A percentile compares a stretch with the other conserved stretches of the same genome.
These are phyloP conservation scores for Phytophthora sp. DNA, from an alignment of 352 stramenopile genomes.

Conservation along the genomic window DNA sequence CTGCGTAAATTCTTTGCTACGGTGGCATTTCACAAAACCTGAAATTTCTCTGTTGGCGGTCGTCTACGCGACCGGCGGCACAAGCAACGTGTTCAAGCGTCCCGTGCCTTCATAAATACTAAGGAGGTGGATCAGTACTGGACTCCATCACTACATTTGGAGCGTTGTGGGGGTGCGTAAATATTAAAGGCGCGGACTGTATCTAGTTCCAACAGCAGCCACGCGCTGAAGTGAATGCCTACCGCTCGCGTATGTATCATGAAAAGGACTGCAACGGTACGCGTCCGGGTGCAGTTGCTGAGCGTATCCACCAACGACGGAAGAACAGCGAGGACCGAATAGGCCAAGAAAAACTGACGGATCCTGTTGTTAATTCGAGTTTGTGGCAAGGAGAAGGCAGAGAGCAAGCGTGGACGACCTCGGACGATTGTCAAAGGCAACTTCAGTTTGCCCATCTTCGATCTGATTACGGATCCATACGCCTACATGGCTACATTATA, in stretches of 20 bases:
- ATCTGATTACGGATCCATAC: slow-evolving; percentile 30
- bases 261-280: slow-evolving; percentile 46
- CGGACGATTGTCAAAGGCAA: slow-evolving; percentile 3
- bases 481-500: slow-evolving; percentile 18
- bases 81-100: no score
- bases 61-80: no score
- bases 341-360: slow-evolving; percentile 35
- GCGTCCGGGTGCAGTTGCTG: slow-evolving; percentile 28
- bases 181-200: no score
- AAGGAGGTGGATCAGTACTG: no score
- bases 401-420: slow-evolving; percentile 17
- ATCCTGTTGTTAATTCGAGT: slow-evolving; percentile 33
- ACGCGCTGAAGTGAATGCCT: slow-evolving; percentile 38
- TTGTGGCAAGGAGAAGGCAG: background rate
- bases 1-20: no score
- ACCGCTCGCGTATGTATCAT: slow-evolving; percentile 39
- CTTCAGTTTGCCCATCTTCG: slow-evolving; percentile 24
- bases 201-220: slow-evolving; percentile 37
- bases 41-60: no score
- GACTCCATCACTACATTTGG: no score
- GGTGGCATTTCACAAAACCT: no score
- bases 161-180: no score
- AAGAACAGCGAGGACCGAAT: slow-evolving; percentile 34
- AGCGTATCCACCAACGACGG: slow-evolving; percentile 31
- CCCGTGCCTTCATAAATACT: no score